Percentiles rank a stretch among this genome's conserved stretches.
phyloP scores from a whole-genome alignment of 1,139 yeast species.

The Saccharomyces pastorianus region DNA sequence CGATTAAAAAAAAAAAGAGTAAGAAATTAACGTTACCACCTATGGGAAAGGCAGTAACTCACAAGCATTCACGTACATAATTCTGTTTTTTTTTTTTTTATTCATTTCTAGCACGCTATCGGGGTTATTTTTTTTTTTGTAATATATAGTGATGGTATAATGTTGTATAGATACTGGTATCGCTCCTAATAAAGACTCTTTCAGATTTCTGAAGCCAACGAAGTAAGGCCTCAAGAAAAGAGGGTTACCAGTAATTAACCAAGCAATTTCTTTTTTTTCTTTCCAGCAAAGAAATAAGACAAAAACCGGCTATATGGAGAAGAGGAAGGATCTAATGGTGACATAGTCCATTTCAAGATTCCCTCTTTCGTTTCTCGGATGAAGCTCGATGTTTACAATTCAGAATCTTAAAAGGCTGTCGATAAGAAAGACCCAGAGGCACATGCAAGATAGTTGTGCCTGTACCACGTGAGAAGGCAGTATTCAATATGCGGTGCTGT shows the following conservation, averaged over 20 bases:
- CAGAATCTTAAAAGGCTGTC: background rate
- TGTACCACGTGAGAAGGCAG: background rate
- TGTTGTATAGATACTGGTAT: background rate
- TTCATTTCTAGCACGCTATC: background rate
- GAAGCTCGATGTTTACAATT: background rate
- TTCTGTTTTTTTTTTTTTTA: background rate
- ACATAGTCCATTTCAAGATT: background rate
- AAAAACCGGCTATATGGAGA: background rate
- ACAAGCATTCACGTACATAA: background rate
- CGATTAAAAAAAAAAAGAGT: slow-evolving; percentile 4
- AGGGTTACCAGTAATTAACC: background rate
- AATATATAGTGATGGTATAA: background rate
- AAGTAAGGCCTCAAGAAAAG: background rate
- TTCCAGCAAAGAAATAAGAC: background rate
- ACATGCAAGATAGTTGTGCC: background rate
- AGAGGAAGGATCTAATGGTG: background rate
- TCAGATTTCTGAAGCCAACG: background rate
- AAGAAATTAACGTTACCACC: background rate
- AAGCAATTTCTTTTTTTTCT: background rate
- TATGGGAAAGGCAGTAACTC: background rate
- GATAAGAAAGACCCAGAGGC: background rate
- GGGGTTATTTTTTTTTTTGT: background rate
- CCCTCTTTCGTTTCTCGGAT: background rate
- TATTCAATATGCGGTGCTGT: background rate
- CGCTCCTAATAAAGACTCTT: background rate